Evolutionary conservation across 1,284 basidiomycete genomes (phyloP).

Genomic region (Tylopilus sp.): DNA sequence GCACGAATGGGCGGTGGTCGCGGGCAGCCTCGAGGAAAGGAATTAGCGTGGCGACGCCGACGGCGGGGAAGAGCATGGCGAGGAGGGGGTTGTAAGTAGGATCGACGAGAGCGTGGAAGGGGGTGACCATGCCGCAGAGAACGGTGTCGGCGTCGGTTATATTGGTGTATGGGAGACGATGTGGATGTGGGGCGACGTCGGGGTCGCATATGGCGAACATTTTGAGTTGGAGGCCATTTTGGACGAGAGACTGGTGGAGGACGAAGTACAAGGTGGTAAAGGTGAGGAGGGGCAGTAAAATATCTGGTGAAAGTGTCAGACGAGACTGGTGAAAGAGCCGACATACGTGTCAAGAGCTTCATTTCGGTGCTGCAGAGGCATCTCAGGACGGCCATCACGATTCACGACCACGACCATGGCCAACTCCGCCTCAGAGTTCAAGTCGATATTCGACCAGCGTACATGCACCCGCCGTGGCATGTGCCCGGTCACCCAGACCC

Average conservation of each 20-base stretch:
- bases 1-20: conserved; percentile 10
- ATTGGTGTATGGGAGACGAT: conserved; percentile 37
- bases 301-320: conserved; percentile 3
- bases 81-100: conserved; percentile 29
- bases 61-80: conserved; percentile 29
- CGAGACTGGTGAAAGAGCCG: background rate
- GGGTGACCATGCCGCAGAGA: conserved; percentile 41
- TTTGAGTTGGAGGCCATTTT: conserved; percentile 14
- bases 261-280: conserved; percentile 14
- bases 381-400: no score
- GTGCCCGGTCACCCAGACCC: conserved; percentile 64
- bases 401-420: conserved; percentile 10
- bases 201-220: conserved; percentile 14
- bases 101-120: conserved; percentile 41
- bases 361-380: background rate
- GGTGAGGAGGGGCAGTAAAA: conserved; percentile 14
- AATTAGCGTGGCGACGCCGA: conserved; percentile 14
- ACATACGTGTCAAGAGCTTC: conserved; percentile 6
- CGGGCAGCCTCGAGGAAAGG: conserved; percentile 26
- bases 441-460: conserved; percentile 35
- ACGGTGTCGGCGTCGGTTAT: conserved; percentile 28
- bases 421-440: conserved; percentile 9
- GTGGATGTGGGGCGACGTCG: conserved; percentile 22
- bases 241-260: conserved; percentile 14
- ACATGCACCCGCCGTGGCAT: conserved; percentile 68